A percentile compares a stretch with the other conserved stretches of the same genome.
Conservation (phyloP, 2,329 filamentous ascomycete species). For the Whalleya microplaca region DNA sequence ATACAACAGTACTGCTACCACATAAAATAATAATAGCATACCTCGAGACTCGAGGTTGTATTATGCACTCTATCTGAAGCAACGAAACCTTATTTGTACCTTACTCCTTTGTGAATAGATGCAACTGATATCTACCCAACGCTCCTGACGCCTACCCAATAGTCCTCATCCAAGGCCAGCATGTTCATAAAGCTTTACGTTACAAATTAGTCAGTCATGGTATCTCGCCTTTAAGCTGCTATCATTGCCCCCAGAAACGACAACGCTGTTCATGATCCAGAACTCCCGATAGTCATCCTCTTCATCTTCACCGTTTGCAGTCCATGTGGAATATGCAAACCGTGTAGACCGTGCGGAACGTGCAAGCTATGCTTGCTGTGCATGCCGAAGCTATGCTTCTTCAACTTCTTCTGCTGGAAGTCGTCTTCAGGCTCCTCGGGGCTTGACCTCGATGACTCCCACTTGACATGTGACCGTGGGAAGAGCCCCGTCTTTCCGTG, state of each 20-base stretch:
- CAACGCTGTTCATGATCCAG: constrained; percentile 11
- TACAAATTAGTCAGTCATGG: too few relatives aligned
- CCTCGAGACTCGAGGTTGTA: not conserved
- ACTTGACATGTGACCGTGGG: constrained; percentile 53
- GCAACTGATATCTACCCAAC: too few relatives aligned
- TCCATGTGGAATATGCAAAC: not conserved
- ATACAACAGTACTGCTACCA: not conserved
- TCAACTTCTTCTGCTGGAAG: constrained; percentile 6
- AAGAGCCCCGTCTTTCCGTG: constrained; percentile 59
- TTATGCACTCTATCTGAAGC: not conserved
- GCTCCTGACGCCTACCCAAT: too few relatives aligned
- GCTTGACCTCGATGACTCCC: constrained; percentile 47
- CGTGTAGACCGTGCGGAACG: not conserved
- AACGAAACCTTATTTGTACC: not conserved
- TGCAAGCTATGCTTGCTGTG: not conserved
- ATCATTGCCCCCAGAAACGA: not conserved
- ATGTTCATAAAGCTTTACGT: too few relatives aligned
- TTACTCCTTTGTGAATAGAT: not conserved
- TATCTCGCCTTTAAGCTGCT: constrained; percentile 7
- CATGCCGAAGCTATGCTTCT: constrained; percentile 19
- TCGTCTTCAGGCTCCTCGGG: constrained; percentile 19
- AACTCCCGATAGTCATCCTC: constrained; percentile 26
- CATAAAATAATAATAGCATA: not conserved
- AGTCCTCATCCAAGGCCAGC: too few relatives aligned
- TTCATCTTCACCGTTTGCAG: constrained; percentile 22